Conservation (phyloP, 163 green algal genomes). For the Prototheca stagnorum region DNA sequence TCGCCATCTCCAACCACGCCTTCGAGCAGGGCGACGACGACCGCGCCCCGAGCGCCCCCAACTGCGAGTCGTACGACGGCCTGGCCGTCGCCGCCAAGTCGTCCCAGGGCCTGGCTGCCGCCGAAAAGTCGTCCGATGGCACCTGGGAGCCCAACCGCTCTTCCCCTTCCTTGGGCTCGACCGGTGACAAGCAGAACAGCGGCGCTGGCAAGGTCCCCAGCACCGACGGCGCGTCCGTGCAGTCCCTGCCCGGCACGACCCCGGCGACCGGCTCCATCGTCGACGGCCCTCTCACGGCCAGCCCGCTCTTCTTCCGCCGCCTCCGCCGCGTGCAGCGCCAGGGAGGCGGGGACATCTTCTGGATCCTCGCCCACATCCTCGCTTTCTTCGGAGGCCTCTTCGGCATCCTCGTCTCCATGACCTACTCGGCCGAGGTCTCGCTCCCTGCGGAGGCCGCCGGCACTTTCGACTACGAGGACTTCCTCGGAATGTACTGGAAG, state of each 20-base stretch:
- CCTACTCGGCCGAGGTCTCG: conserved; percentile 1
- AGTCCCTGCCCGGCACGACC: too few species aligned
- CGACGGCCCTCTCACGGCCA: too few species aligned
- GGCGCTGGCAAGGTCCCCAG: too few species aligned
- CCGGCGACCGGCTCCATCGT: too few species aligned
- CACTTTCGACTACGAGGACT: neutral
- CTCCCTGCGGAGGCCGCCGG: neutral
- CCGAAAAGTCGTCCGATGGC: neutral
- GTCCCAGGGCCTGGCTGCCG: neutral
- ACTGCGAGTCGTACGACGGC: too few species aligned
- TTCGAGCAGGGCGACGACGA: neutral
- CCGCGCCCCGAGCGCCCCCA: neutral
- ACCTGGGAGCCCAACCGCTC: too few species aligned
- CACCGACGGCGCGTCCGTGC: too few species aligned
- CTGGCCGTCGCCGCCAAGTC: neutral
- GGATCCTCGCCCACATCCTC: conserved; percentile 1
- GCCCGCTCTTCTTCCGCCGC: too few species aligned
- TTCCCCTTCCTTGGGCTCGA: too few species aligned
- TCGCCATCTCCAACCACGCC: neutral
- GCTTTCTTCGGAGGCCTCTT: conserved; percentile 5
- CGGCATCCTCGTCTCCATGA: neutral
- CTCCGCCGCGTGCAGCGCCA: conserved; percentile 5
- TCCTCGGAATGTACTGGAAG: neutral
- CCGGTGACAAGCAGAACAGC: too few species aligned
- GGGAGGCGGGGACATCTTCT: neutral